These are phyloP conservation scores for Rhizopus microsporus DNA, from an alignment of 371 early-diverging fungal genomes.

Conservation along the genomic window DNA sequence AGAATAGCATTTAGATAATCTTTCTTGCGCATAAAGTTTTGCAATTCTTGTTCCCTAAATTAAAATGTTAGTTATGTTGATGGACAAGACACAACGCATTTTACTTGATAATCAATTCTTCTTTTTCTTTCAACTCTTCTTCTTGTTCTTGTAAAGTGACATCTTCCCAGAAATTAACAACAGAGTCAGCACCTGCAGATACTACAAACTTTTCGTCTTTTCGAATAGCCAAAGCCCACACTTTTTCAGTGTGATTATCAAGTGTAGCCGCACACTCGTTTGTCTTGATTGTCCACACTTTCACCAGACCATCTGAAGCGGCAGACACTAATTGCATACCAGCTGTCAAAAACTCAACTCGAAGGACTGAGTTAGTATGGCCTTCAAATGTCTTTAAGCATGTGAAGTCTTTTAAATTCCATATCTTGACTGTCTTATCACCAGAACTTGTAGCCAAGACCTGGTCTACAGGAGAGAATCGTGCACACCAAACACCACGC, in stretches of 20 bases:
- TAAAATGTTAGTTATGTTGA: not conserved
- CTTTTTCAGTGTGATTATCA: conserved; percentile 93
- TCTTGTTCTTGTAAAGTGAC: conserved; percentile 82
- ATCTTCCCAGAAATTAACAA: conserved; percentile 91
- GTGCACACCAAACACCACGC: conserved; percentile 93
- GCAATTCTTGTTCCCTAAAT: conserved; percentile 84
- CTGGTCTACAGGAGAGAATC: conserved; percentile 90
- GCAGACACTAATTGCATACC: conserved; percentile 88
- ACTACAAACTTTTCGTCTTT: conserved; percentile 76
- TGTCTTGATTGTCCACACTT: conserved; percentile 92
- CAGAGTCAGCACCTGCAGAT: conserved; percentile 91
- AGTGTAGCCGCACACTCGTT: conserved; percentile 88
- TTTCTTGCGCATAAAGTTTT: conserved; percentile 80
- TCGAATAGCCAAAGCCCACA: conserved; percentile 86
- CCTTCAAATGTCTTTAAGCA: conserved; percentile 97
- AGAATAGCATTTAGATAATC: conserved; percentile 93
- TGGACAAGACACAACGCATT: conserved; percentile 15
- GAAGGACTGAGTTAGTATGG: conserved; percentile 91
- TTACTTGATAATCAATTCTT: conserved; percentile 69
- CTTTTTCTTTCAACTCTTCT: conserved; percentile 63
- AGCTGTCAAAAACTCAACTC: conserved; percentile 78
- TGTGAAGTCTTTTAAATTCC: conserved; percentile 85
- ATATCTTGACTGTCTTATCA: conserved; percentile 93
- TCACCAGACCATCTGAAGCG: conserved; percentile 92
- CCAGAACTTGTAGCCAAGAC: conserved; percentile 88